phyloP scores from a whole-genome alignment of 345 rosid species.

The Lumnitzera littorea region DNA sequence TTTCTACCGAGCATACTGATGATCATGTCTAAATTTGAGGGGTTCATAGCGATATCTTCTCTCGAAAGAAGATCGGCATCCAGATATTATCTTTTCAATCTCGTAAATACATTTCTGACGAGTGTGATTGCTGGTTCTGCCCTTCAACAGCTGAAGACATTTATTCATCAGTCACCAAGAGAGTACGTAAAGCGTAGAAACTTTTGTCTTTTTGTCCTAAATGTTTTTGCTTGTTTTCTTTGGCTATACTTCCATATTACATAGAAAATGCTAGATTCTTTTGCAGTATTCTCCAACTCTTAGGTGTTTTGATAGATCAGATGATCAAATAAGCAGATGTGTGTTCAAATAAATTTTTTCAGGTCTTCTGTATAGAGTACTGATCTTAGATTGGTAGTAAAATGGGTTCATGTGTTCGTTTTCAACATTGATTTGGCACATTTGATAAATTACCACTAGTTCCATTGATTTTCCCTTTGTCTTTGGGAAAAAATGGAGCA shows the following conservation, averaged over 20 bases:
- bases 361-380: no score
- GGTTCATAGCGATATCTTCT: slow-evolving; percentile 63
- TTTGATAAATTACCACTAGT: no score
- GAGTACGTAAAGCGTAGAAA: slow-evolving; percentile 36
- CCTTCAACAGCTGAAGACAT: slow-evolving; percentile 66
- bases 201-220: background rate
- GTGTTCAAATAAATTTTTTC: no score
- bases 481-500: no score
- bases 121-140: slow-evolving; percentile 72
- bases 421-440: no score
- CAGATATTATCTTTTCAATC: slow-evolving; percentile 70
- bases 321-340: no score
- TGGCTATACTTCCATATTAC: no score
- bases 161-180: slow-evolving; percentile 51
- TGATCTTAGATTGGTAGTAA: no score
- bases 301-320: no score
- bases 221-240: background rate
- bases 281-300: no score
- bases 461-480: no score
- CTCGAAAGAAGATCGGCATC: slow-evolving; percentile 90
- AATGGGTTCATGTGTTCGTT: background rate
- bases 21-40: slow-evolving; percentile 97
- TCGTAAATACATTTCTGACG: slow-evolving; percentile 76
- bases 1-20: slow-evolving; percentile 87
- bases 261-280: no score